A percentile compares a stretch with the other conserved stretches of the same genome.
Evolutionary conservation across 352 stramenopile species (phyloP).

Genomic region (Globisporangium middletonii): DNA sequence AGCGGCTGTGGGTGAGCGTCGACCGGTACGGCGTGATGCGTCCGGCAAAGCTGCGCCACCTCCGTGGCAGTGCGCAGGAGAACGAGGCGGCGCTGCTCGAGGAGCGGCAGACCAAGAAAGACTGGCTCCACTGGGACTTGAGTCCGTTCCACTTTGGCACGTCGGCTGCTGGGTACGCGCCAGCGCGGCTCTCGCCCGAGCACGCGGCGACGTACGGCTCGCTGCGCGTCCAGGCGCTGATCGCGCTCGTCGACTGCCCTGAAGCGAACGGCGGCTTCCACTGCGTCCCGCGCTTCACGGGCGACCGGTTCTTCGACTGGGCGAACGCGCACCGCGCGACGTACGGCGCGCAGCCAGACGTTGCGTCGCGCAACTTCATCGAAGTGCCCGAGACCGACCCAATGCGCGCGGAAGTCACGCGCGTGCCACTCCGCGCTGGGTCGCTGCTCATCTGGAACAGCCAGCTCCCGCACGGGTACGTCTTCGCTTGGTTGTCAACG

Average conservation of each 20-base stretch:
- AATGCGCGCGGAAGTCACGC: constrained; percentile 28
- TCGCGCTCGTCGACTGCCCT: constrained; percentile 35
- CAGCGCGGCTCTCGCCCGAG: constrained; percentile 11
- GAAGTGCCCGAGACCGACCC: constrained; percentile 35
- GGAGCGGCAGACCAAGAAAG: constrained; percentile 43
- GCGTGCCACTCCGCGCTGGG: constrained; percentile 33
- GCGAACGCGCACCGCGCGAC: constrained; percentile 20
- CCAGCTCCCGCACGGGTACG: constrained; percentile 32
- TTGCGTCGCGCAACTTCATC: constrained; percentile 36
- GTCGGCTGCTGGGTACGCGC: constrained; percentile 33
- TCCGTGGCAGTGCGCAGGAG: not conserved
- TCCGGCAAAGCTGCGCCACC: constrained; percentile 23
- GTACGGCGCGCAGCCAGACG: constrained; percentile 27
- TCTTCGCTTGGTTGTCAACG: too few species aligned
- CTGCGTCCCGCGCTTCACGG: constrained; percentile 40
- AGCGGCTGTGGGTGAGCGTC: constrained; percentile 38
- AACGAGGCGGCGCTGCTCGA: constrained; percentile 24
- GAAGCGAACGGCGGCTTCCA: constrained; percentile 41
- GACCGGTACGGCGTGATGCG: constrained; percentile 48
- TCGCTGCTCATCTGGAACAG: constrained; percentile 49
- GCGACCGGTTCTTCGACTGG: constrained; percentile 42
- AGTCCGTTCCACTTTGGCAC: constrained; percentile 45
- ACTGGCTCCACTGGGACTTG: constrained; percentile 48
- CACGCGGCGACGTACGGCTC: constrained; percentile 29
- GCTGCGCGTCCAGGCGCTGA: constrained; percentile 34